Base-by-base conservation (phyloP, 257 asterid genomes). In the Solanum stenotomum region DNA sequence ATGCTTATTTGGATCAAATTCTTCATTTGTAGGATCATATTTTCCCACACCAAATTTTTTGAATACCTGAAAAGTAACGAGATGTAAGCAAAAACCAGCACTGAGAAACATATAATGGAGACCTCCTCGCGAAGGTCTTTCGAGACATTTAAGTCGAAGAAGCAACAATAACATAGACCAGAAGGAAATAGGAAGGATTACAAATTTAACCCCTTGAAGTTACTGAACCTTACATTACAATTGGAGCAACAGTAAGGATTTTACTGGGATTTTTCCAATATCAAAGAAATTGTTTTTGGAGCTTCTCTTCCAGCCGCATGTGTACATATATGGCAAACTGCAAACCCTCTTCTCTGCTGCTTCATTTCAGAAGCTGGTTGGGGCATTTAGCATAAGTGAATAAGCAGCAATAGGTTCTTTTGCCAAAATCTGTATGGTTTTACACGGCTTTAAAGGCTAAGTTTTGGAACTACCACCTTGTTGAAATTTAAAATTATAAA, bases 1-100 rank as follows among this genome's bases (percentile, higher is more conserved):
- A 77, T 96, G 99, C 94, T 98, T 93, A 91, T 96, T 95, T 33
- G 99, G 99, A 86, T 97, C 98, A 86, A 97, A 97, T 91, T 95
- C 97, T 90, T 97, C 99, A 65, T 92, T 81, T 75, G 88, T 11
- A 2, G 99, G 96, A 61, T 95, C 94, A 56, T 93, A 95, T 86
- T 92, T 95, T 91, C 91, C 94, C 4, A 96, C 93, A 61, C 98
- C 99, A 84, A 93, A 93, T 91, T 97, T 97, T 89, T 88, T 94
- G 86, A 97, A 93, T 42, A 93, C 99, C 99, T 97, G 92, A 52
- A 88, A 87, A 63, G 75, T 52, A 44, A 25, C 1, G 71, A 46
- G 29, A 4, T 1, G 68, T 81, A 46, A 81, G 68, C 42, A 40
- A 16, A 46, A 44, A 9, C 9, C 23, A 18, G 63, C 34, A 77